Evolutionary conservation across 306 rosid genomes (phyloP).

Genomic region (Glycine soja): DNA sequence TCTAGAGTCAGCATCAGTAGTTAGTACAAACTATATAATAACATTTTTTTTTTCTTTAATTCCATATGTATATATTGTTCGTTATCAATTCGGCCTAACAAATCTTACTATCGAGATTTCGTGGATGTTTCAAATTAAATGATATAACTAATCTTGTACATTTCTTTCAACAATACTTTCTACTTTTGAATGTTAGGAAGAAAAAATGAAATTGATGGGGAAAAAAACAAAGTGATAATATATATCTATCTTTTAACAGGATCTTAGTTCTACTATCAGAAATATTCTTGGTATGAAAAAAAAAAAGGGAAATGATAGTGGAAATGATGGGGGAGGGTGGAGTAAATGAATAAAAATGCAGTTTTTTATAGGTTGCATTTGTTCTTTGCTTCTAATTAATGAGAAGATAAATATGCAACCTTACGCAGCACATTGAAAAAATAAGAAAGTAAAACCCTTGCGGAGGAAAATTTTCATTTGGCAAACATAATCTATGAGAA

Average conservation of each 20-base stretch:
- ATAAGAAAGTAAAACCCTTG: too few species aligned
- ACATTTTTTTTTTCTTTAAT: neutral
- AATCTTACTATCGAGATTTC: neutral
- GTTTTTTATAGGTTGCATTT: too few species aligned
- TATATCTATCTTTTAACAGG: neutral
- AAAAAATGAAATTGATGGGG: neutral
- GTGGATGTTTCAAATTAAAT: neutral
- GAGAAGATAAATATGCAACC: too few species aligned
- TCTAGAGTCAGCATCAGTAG: neutral
- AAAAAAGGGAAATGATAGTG: neutral
- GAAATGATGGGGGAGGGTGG: too few species aligned
- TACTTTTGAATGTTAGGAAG: neutral
- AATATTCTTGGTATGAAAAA: neutral
- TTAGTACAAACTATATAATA: neutral
- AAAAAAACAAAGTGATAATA: neutral
- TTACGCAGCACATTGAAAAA: too few species aligned
- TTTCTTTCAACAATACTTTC: neutral
- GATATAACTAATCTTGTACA: neutral
- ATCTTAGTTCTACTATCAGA: neutral
- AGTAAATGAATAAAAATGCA: too few species aligned
- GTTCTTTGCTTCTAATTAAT: too few species aligned
- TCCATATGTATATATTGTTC: neutral
- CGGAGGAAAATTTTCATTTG: too few species aligned
- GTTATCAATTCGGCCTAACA: slow-evolving; percentile 15
- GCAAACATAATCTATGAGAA: too few species aligned